Evolutionary conservation across 345 rosid species (phyloP).

Genomic region (Odontarrhena argentea): DNA sequence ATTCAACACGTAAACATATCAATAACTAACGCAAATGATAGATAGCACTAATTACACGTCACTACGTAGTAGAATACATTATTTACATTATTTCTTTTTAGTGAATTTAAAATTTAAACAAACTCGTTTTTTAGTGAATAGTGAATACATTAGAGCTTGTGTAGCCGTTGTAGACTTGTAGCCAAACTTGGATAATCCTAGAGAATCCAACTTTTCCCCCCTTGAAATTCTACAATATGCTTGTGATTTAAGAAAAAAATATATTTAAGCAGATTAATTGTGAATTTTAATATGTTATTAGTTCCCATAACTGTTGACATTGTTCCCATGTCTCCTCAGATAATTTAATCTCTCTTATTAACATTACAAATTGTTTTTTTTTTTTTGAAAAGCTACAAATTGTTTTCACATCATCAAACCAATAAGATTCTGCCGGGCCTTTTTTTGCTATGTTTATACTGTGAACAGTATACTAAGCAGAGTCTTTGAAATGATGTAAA

Average conservation of each 20-base stretch:
- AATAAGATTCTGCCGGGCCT: conserved; percentile 25
- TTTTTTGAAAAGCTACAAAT: no score
- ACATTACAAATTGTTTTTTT: conserved; percentile 10
- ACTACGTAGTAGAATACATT: neutral
- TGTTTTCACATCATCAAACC: neutral
- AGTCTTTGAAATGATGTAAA: conserved; percentile 20
- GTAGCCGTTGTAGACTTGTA: conserved; percentile 31
- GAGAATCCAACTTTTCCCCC: conserved; percentile 36
- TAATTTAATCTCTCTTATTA: conserved; percentile 12
- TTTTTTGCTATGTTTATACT: neutral
- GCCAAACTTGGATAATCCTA: conserved; percentile 29
- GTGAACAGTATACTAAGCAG: conserved; percentile 3
- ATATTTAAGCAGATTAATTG: conserved; percentile 12
- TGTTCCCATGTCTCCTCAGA: conserved; percentile 38
- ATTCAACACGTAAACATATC: conserved; percentile 7
- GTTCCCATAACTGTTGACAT: conserved; percentile 37
- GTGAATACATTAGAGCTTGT: neutral
- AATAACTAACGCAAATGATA: conserved; percentile 18
- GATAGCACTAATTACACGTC: conserved; percentile 2
- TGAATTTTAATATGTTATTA: conserved; percentile 9
- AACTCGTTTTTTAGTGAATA: conserved; percentile 4
- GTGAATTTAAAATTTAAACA: neutral
- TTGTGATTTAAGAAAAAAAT: conserved; percentile 21
- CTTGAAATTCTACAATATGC: conserved; percentile 38
- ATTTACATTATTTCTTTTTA: neutral